phyloP scores from a whole-genome alignment of 345 rosid genomes.

The Laguncularia racemosa region DNA sequence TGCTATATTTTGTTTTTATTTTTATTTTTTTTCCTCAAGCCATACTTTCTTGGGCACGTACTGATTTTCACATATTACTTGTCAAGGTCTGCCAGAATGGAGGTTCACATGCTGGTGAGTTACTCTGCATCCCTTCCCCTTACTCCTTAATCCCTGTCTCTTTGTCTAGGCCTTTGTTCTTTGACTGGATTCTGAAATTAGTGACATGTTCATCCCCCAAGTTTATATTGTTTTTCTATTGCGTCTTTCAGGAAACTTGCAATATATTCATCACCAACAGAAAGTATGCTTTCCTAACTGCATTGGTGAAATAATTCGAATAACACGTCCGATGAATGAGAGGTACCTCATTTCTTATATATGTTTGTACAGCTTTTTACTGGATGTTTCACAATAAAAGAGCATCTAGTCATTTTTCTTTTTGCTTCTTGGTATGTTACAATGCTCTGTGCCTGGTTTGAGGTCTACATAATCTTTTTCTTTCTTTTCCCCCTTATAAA shows the following conservation, averaged over 20 bases:
- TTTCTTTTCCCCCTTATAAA: too few species aligned
- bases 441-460: too few species aligned
- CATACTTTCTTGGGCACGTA: conserved; percentile 3
- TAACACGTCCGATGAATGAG: conserved; percentile 35
- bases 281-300: conserved; percentile 31
- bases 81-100: conserved; percentile 51
- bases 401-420: too few species aligned
- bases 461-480: too few species aligned
- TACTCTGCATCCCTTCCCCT: too few species aligned
- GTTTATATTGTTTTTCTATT: conserved; percentile 1
- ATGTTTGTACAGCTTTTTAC: not conserved
- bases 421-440: too few species aligned
- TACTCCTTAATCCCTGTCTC: too few species aligned
- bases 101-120: conserved; percentile 42
- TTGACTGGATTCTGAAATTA: too few species aligned
- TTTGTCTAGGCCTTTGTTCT: too few species aligned
- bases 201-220: too few species aligned
- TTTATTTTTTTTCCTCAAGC: not conserved
- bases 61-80: conserved; percentile 21
- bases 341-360: conserved; percentile 24
- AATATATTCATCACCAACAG: conserved; percentile 19
- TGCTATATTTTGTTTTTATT: not conserved
- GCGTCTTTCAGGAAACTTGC: conserved; percentile 37
- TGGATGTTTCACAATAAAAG: too few species aligned
- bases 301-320: conserved; percentile 60